phyloP scores from a whole-genome alignment of 164 flowering plant genomes.

The Piper betle region DNA sequence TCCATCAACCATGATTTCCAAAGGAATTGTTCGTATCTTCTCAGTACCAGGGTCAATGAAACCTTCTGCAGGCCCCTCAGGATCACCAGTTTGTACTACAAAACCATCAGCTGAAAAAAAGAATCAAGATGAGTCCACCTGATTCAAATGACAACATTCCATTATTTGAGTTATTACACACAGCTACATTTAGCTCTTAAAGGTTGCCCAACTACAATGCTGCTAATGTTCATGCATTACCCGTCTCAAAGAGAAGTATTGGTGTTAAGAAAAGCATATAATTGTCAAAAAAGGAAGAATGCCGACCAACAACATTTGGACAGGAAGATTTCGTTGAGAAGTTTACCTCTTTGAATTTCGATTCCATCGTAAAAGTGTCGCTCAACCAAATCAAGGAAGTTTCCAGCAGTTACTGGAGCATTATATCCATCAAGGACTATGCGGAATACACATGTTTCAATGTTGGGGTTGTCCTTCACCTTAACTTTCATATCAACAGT shows the following conservation, averaged over 20 bases:
- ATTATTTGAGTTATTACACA: background rate
- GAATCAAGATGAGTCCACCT: background rate
- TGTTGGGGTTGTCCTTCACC: slow-evolving; percentile 87
- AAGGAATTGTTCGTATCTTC: slow-evolving; percentile 75
- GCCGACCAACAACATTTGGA: too few relatives aligned
- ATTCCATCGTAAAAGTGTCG: slow-evolving; percentile 95
- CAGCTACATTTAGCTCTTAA: too few relatives aligned
- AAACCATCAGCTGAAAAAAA: slow-evolving; percentile 87
- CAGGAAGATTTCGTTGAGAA: background rate
- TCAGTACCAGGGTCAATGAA: slow-evolving; percentile 96
- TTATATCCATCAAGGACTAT: slow-evolving; percentile 94
- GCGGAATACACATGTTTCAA: slow-evolving; percentile 69
- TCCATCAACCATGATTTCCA: slow-evolving; percentile 82
- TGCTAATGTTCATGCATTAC: too few relatives aligned
- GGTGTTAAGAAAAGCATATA: too few relatives aligned
- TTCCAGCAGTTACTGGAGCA: slow-evolving; percentile 97
- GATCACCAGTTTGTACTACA: slow-evolving; percentile 99
- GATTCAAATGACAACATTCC: background rate
- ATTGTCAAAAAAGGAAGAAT: too few relatives aligned
- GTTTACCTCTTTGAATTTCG: slow-evolving; percentile 97
- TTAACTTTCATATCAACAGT: slow-evolving; percentile 95
- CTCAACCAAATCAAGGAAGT: slow-evolving; percentile 87
- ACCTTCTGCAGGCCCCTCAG: slow-evolving; percentile 96
- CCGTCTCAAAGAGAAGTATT: too few relatives aligned
- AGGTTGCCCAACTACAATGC: too few relatives aligned